Conservation (phyloP, 2,329 filamentous ascomycete species). For the Fusarium euwallaceae region DNA sequence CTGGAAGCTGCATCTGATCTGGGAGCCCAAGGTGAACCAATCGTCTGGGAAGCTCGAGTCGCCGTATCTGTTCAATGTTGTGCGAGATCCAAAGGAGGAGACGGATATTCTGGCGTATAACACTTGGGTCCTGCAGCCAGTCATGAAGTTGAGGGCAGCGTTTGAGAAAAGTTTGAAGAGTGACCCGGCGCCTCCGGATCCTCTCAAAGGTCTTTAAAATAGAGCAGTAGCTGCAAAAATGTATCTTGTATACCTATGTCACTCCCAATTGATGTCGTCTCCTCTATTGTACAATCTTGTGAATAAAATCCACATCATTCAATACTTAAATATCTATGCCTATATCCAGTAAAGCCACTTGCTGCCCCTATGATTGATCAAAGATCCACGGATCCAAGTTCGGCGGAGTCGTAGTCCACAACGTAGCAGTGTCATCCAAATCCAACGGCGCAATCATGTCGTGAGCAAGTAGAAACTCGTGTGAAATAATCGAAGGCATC, state of each 20-base stretch:
- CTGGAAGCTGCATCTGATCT: conserved; percentile 53
- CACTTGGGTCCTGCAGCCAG: conserved; percentile 52
- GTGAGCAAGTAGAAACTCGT: neutral
- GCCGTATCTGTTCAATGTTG: conserved; percentile 50
- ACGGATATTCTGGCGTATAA: conserved; percentile 48
- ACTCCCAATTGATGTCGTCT: neutral
- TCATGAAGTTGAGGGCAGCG: conserved; percentile 42
- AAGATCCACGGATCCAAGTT: conserved; percentile 21
- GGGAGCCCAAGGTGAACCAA: conserved; percentile 53
- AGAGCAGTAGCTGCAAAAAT: too few species aligned
- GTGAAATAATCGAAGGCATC: fast-evolving
- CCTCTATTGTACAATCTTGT: neutral
- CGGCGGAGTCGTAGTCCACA: conserved; percentile 10
- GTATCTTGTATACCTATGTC: too few species aligned
- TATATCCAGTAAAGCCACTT: neutral
- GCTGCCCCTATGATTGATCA: neutral
- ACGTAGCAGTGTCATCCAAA: neutral
- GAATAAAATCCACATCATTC: too few species aligned
- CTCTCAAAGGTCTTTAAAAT: conserved; percentile 42
- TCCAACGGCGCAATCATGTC: conserved; percentile 6
- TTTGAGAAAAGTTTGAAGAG: conserved; percentile 47
- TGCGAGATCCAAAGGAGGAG: conserved; percentile 52
- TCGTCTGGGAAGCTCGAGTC: conserved; percentile 48
- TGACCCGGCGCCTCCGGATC: conserved; percentile 51
- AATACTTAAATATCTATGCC: neutral